Evolutionary conservation across 306 rosid genomes (phyloP), one percentile per base, ranked within the genome.

Genomic region (Prunus salicina): DNA sequence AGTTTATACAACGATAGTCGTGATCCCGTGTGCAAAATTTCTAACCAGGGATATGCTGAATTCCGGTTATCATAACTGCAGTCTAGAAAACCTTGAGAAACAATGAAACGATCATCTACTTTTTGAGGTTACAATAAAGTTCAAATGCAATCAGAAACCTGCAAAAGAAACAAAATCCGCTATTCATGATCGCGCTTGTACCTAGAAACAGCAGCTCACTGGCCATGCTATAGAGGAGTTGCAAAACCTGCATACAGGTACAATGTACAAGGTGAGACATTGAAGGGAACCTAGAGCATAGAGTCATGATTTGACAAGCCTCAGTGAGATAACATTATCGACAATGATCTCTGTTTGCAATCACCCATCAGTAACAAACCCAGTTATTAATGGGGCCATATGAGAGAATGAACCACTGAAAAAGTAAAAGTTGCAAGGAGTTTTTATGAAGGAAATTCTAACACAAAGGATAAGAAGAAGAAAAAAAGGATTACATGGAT

Each of bases 181-280:
- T 74, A 53, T 78, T 78, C 64, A 75, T 25, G 49, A 61, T 81
- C 79, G 64, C 72, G 77, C 78, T 62, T 67, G 66, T 46, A 76
- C 83, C 65, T 64, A 58, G 74, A 57, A 78, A 68, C 74, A 70
- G 69, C 77, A 67, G 70, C 72, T 73, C 76, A 3, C 43, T 5
- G 30, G 76, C 71, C 84, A 71, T 88, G 88, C 49, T 88, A 93
- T 86, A 91, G 98, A 19, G 98, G 86, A 14, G 97, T 93, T 45
- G 98, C 98, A 78, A 91, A 93, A 55, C 97, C 97, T 93, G 96
- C 77, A 74, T 3, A 77, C 56, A 62, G 67, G 53, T 30, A 76
- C 78, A 60, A 45, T 57, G 45, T 53, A 30, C 38, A 57, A 13
- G 63, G 84, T 81, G 57, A 87, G 53, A 52, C 25, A 27, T 50